Evolutionary conservation across 257 asterid genomes (phyloP), one percentile per base, ranked within the genome.

Genomic region (Petunia axillaris): DNA sequence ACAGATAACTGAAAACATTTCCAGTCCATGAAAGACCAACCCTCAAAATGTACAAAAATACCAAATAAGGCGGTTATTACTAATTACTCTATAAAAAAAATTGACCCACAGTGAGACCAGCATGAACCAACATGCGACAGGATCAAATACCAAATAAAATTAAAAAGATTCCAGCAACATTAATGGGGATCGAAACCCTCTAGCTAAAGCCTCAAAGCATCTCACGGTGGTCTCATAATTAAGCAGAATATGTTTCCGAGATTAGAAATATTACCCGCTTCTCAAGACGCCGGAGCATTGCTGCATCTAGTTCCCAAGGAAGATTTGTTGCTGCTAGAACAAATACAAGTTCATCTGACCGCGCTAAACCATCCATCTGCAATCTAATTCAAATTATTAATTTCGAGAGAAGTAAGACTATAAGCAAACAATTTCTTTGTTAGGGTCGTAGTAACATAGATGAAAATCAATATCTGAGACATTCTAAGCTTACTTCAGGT

Each of bases 241-340:
- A 60, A 60, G 15, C 40, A 25, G 40, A 60, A 60, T 60, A 60
- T 60, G 66, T 60, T 60, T 25, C 14, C 25, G 66, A 36, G 14
- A 60, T 88, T 36, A 11, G 73, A 50, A 77, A 75, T 36, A 64
- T 66, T 87, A 93, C 98, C 94, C 98, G 91, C 86, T 95, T 95
- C 81, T 95, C 99, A 68, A 95, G 99, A 80, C 98, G 99, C 88
- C 99, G 89, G 58, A 95, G 98, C 99, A 95, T 93, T 67, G 99
- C 99, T 70, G 93, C 97, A 89, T 95, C 99, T 76, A 95, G 92
- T 83, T 95, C 99, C 99, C 99, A 93, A 38, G 99, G 99, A 73
- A 95, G 98, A 87, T 95, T 95, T 60, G 99, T 95, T 82, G 99
- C 99, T 41, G 98, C 99, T 86, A 95, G 88, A 83, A 95, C 99